Conservation (phyloP, 225 moss, liverwort and hornwort species). For the Neckera pumila region DNA sequence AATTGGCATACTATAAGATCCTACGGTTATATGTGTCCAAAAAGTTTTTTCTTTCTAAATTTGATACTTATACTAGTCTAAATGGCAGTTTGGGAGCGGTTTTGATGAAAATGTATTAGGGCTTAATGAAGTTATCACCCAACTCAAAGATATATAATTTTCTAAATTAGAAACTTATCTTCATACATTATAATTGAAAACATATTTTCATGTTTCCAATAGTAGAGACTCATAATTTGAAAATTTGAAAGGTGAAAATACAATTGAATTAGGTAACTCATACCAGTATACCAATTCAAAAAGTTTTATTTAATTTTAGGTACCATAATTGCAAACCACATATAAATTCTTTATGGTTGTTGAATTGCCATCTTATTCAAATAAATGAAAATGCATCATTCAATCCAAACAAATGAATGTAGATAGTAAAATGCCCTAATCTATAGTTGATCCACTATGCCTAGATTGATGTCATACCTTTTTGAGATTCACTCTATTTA, state of each 20-base stretch:
- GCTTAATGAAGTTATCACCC: not conserved
- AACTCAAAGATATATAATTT: not conserved
- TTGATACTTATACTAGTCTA: no score
- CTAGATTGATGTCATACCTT: not conserved
- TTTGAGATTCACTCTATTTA: no score
- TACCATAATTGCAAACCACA: not conserved
- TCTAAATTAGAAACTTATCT: not conserved
- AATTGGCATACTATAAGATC: no score
- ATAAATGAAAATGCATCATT: not conserved
- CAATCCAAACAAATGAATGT: no score
- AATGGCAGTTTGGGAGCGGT: no score
- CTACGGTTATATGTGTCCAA: no score
- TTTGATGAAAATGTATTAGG: no score
- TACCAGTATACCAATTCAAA: fast-evolving
- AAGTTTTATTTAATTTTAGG: not conserved
- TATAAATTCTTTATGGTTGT: not conserved
- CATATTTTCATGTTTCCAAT: not conserved
- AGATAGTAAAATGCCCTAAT: no score
- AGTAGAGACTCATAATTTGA: not conserved
- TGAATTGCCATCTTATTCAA: not conserved
- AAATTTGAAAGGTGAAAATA: not conserved
- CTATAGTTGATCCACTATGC: no score
- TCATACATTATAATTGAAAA: not conserved
- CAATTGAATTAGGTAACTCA: not conserved
- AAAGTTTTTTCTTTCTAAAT: no score